Percentiles rank a stretch among this genome's conserved stretches.
These are phyloP conservation scores for Mychonastes homosphaera DNA, from an alignment of 139 green algal genomes.

Conservation along the genomic window DNA sequence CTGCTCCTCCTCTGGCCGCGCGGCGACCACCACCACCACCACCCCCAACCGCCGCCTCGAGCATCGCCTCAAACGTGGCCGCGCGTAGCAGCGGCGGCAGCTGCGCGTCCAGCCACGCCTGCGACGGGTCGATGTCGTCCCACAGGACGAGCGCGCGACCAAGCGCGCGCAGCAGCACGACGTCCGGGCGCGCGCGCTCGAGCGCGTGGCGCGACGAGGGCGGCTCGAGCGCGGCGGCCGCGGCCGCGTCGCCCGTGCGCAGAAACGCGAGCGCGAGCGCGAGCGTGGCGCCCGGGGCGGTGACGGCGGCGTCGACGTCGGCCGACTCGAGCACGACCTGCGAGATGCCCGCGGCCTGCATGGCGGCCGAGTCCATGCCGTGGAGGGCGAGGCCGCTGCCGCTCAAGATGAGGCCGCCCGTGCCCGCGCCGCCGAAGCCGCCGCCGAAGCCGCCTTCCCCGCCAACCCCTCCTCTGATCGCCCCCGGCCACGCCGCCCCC, in stretches of 20 bases:
- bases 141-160: constrained; percentile 78
- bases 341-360: constrained; percentile 32
- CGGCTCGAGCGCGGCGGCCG: constrained; percentile 46
- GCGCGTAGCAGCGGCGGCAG: constrained; percentile 48
- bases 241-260: constrained; percentile 58
- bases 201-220: constrained; percentile 32
- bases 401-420: not conserved
- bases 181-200: constrained; percentile 65
- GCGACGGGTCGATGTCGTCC: constrained; percentile 48
- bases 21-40: too few relatives aligned
- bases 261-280: constrained; percentile 88
- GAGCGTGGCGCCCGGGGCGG: constrained; percentile 70
- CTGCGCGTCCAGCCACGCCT: constrained; percentile 51
- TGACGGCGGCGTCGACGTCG: constrained; percentile 73
- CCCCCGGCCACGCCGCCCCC: too few relatives aligned
- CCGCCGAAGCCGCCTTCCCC: not conserved
- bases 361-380: constrained; percentile 16
- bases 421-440: not conserved
- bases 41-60: too few relatives aligned
- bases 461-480: not conserved
- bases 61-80: too few relatives aligned
- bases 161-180: constrained; percentile 77
- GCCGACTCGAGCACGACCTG: constrained; percentile 72
- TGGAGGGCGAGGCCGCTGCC: not conserved
- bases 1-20: not conserved